phyloP scores from a whole-genome alignment of 192 early-diverging fungal species.

The Gaertneriomyces semiglobifer region DNA sequence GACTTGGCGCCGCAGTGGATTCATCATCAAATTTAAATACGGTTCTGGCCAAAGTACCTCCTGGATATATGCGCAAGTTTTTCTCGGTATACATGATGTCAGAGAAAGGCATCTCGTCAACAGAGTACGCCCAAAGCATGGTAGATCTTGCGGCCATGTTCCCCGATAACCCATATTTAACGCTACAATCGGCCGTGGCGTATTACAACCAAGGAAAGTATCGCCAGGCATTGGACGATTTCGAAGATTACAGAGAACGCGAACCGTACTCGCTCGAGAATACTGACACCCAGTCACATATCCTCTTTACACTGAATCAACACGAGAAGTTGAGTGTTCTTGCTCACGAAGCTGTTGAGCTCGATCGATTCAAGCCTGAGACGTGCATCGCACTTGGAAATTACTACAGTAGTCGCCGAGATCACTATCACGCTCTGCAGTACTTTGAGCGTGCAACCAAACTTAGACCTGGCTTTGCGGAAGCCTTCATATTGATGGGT shows the following conservation, averaged over 20 bases:
- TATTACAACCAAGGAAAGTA: constrained; percentile 47
- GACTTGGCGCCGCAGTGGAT: constrained; percentile 49
- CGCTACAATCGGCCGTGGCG: constrained; percentile 19
- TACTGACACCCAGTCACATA: constrained; percentile 82
- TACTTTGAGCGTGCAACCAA: constrained; percentile 83
- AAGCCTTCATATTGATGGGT: constrained; percentile 90
- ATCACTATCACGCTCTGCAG: constrained; percentile 80
- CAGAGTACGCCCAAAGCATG: constrained; percentile 4
- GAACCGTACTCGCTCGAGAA: constrained; percentile 81
- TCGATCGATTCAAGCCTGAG: constrained; percentile 82
- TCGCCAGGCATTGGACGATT: constrained; percentile 62
- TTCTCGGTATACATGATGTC: constrained; percentile 22
- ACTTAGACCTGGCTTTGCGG: constrained; percentile 69
- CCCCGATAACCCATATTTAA: constrained; percentile 38
- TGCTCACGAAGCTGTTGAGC: constrained; percentile 64
- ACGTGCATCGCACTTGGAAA: constrained; percentile 74
- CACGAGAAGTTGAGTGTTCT: constrained; percentile 68
- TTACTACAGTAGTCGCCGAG: constrained; percentile 77
- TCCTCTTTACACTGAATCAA: constrained; percentile 77
- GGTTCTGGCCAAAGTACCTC: constrained; percentile 4
- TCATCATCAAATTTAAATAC: background rate
- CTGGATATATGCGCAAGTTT: constrained; percentile 23
- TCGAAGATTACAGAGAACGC: constrained; percentile 62
- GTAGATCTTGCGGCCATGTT: constrained; percentile 13
- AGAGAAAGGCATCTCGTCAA: background rate